A percentile compares a stretch with the other conserved stretches of the same genome.
phyloP scores from a whole-genome alignment of 176 grass and related monocot genomes.

The Triticum monococcum region DNA sequence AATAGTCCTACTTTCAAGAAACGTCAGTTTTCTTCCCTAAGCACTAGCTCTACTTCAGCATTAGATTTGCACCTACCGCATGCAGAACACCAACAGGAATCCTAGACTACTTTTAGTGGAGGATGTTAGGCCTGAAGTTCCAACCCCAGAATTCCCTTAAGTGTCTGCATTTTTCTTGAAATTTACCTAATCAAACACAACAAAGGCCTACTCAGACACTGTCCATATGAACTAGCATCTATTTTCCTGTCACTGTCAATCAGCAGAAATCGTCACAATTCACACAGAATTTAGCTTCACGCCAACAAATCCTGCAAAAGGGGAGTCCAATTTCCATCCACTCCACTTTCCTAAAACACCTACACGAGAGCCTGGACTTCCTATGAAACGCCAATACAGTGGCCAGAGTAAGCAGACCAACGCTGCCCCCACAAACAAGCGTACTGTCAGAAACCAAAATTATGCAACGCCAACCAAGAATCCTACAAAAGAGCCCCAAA shows the following conservation, averaged over 20 bases:
- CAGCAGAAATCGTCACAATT: background rate
- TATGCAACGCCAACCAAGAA: conserved; percentile 20
- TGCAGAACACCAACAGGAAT: background rate
- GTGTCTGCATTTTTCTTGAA: background rate
- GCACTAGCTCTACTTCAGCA: background rate
- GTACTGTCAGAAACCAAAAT: background rate
- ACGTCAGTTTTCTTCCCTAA: background rate
- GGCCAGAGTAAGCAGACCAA: background rate
- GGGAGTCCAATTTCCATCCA: conserved; percentile 10
- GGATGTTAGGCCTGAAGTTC: background rate
- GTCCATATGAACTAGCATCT: background rate
- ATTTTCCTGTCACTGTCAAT: background rate
- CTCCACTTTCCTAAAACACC: conserved; percentile 14
- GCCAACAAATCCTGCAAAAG: conserved; percentile 25
- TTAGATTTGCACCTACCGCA: conserved; percentile 13
- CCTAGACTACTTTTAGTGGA: background rate
- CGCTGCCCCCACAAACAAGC: background rate
- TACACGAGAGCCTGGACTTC: background rate
- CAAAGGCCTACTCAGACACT: background rate
- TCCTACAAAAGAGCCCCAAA: background rate
- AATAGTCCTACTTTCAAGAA: background rate
- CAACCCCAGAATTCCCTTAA: background rate
- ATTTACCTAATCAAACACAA: background rate
- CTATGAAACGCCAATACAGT: conserved; percentile 11
- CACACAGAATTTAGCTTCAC: background rate